These are phyloP conservation scores for Microascus cirrosus DNA, from an alignment of 2,329 filamentous ascomycete genomes.

Conservation along the genomic window DNA sequence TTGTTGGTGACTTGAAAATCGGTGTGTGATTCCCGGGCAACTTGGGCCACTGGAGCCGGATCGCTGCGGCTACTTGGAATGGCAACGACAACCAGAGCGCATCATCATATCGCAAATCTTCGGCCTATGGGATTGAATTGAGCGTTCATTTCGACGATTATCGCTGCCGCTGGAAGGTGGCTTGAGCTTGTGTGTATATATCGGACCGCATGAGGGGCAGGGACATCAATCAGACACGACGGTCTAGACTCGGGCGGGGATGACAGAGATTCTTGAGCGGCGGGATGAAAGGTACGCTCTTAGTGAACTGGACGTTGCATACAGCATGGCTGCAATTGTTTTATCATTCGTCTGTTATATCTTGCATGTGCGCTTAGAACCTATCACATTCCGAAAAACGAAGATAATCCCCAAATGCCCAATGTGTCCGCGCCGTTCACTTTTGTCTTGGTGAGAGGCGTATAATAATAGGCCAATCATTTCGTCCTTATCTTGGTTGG, in stretches of 20 bases:
- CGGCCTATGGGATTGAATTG: background rate
- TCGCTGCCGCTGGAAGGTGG: background rate
- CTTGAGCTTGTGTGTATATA: background rate
- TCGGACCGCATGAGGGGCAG: background rate
- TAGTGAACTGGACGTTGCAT: too few species aligned
- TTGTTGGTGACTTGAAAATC: background rate
- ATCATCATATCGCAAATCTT: background rate
- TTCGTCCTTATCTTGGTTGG: background rate
- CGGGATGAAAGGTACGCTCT: too few species aligned
- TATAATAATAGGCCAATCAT: too few species aligned
- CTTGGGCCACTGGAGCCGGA: background rate
- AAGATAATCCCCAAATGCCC: too few species aligned
- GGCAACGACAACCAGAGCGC: background rate
- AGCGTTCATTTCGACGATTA: background rate
- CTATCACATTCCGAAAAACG: too few species aligned
- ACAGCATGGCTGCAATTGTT: too few species aligned
- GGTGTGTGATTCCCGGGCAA: background rate
- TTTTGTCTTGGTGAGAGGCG: background rate
- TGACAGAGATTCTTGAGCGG: too few species aligned
- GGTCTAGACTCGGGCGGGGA: background rate
- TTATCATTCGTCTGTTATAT: too few species aligned
- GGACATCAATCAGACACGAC: background rate
- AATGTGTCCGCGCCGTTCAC: too few species aligned
- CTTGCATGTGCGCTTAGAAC: too few species aligned
- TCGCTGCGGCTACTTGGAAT: background rate